phyloP scores from a whole-genome alignment of 331 rosid species.

The Cydonia oblonga region DNA sequence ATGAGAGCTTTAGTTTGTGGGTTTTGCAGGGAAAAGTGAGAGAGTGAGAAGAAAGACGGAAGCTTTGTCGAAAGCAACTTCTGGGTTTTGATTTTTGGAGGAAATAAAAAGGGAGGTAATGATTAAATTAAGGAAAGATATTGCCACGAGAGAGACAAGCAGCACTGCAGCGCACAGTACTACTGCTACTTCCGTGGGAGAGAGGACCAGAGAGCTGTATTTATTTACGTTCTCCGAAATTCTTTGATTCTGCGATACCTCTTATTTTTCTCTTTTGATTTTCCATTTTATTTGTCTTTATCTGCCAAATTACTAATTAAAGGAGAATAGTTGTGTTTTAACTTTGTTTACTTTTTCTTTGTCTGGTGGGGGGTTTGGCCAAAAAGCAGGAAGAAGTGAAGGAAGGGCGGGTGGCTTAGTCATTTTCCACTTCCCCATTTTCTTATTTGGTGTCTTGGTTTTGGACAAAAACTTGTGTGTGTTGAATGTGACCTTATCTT shows the following conservation, averaged over 20 bases:
- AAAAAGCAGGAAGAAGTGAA: background rate
- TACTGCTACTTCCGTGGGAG: too few species aligned
- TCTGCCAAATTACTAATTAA: background rate
- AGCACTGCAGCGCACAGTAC: too few species aligned
- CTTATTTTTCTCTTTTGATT: background rate
- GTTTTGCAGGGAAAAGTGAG: background rate
- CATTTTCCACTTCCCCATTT: background rate
- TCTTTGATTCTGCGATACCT: background rate
- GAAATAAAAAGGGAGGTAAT: background rate
- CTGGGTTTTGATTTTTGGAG: constrained; percentile 1
- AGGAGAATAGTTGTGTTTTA: background rate
- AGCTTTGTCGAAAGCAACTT: constrained; percentile 3
- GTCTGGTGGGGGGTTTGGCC: constrained; percentile 8
- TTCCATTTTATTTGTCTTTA: background rate
- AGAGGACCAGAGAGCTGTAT: too few species aligned
- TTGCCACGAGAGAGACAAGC: constrained; percentile 27
- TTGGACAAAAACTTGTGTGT: background rate
- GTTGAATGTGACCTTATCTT: too few species aligned
- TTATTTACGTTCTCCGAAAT: too few species aligned
- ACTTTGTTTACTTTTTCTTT: background rate
- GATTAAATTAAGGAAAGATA: constrained; percentile 18
- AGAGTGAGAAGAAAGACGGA: constrained; percentile 8
- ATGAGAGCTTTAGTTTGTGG: background rate
- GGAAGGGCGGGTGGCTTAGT: background rate
- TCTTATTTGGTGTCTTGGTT: background rate